Evolutionary conservation across 352 stramenopile genomes (phyloP).

Genomic region (Globisporangium middletonii): DNA sequence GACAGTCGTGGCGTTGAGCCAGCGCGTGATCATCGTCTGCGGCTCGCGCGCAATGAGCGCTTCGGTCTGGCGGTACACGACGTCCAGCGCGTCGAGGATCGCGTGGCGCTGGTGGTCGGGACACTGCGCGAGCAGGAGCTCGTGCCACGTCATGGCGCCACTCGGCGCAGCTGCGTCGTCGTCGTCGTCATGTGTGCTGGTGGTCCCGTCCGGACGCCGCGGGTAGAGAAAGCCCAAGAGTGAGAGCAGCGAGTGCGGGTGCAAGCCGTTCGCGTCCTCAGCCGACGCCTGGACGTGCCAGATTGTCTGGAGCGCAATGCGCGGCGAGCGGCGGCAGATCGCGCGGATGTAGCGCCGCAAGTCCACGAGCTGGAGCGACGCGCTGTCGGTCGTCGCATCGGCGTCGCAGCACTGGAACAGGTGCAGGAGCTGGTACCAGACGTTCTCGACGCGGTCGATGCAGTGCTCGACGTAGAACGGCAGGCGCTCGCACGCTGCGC

Average conservation of each 20-base stretch:
- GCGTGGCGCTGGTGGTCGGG: slow-evolving; percentile 44
- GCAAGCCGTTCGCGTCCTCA: slow-evolving; percentile 41
- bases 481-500: slow-evolving; percentile 52
- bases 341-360: slow-evolving; percentile 60
- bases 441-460: slow-evolving; percentile 64
- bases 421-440: slow-evolving; percentile 80
- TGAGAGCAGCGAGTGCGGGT: slow-evolving; percentile 55
- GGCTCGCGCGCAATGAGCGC: slow-evolving; percentile 40
- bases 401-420: slow-evolving; percentile 69
- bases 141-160: slow-evolving; percentile 38
- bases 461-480: slow-evolving; percentile 71
- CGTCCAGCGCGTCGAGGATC: slow-evolving; percentile 35
- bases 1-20: slow-evolving; percentile 47
- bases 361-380: slow-evolving; percentile 52
- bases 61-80: slow-evolving; percentile 28
- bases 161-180: slow-evolving; percentile 5
- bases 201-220: neutral
- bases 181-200: too few species aligned
- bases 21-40: slow-evolving; percentile 49
- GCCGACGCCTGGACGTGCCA: slow-evolving; percentile 71
- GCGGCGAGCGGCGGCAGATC: slow-evolving; percentile 61
- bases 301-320: slow-evolving; percentile 74
- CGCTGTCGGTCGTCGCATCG: slow-evolving; percentile 26
- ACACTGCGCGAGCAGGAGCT: slow-evolving; percentile 55
- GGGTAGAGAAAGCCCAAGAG: slow-evolving; percentile 66